Evolutionary conservation across 2,329 filamentous ascomycete species (phyloP).

Genomic region (Teratosphaeria viscida): DNA sequence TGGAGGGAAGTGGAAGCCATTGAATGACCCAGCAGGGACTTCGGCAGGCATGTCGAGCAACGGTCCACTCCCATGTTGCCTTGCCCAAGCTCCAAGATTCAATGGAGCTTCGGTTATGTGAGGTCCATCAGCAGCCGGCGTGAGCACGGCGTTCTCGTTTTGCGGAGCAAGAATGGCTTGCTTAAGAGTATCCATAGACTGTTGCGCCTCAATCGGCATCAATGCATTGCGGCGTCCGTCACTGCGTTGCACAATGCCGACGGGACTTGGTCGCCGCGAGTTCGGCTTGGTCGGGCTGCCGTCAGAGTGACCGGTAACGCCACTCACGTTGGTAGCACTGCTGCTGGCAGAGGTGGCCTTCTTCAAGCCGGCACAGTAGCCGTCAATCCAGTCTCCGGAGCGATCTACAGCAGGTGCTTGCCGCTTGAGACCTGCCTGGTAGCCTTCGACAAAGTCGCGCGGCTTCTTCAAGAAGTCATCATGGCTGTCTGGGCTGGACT

Average conservation of each 20-base stretch:
- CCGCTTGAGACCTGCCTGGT: constrained; percentile 22
- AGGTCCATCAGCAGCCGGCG: constrained; percentile 19
- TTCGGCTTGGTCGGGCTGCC: constrained; percentile 16
- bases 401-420: constrained; percentile 15
- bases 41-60: constrained; percentile 3
- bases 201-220: neutral
- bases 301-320: constrained; percentile 5
- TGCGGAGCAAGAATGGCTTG: constrained; percentile 21
- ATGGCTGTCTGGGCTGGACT: constrained; percentile 4
- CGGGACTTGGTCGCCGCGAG: constrained; percentile 18
- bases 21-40: neutral
- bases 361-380: constrained; percentile 25
- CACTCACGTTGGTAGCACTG: neutral
- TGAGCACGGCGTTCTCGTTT: constrained; percentile 24
- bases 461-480: constrained; percentile 18
- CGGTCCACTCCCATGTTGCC: constrained; percentile 4
- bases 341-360: constrained; percentile 12
- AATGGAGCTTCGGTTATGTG: constrained; percentile 13
- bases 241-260: neutral
- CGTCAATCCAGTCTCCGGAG: constrained; percentile 20
- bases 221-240: neutral
- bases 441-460: constrained; percentile 23
- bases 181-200: constrained; percentile 21
- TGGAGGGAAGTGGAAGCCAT: constrained; percentile 14
- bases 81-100: constrained; percentile 24